phyloP scores from a whole-genome alignment of 1,284 basidiomycete species.

The Coniferiporia sulphurascens region DNA sequence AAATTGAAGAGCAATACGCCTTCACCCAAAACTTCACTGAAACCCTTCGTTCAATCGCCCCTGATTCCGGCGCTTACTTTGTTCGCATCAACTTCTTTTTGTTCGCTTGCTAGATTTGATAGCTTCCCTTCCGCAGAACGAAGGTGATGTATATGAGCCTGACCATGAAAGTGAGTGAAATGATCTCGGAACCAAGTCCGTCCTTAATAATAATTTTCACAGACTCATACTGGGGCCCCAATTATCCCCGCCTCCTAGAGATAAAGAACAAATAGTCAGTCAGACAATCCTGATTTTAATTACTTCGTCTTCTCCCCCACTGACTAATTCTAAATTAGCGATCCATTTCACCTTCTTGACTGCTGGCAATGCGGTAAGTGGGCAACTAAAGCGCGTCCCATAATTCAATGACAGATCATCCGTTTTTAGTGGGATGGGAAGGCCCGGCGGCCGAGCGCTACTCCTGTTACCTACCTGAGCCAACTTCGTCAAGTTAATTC shows the following conservation, averaged over 20 bases:
- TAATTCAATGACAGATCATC: neutral
- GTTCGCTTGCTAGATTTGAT: neutral
- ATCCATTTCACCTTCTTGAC: slow-evolving; percentile 47
- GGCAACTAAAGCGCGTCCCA: neutral
- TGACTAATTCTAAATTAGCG: slow-evolving; percentile 32
- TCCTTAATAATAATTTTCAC: neutral
- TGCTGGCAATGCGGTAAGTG: slow-evolving; percentile 58
- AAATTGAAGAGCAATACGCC: slow-evolving; percentile 34
- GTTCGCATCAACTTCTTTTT: slow-evolving; percentile 29
- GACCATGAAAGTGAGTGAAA: slow-evolving; percentile 38
- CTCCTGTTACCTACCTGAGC: slow-evolving; percentile 1
- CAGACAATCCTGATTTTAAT: neutral
- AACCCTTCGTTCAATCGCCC: slow-evolving; percentile 40
- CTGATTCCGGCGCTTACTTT: slow-evolving; percentile 45
- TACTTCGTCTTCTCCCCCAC: neutral
- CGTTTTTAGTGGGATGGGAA: neutral
- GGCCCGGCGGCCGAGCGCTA: neutral
- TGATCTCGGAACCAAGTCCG: neutral
- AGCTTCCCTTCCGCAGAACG: slow-evolving; percentile 36
- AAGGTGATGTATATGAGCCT: slow-evolving; percentile 53
- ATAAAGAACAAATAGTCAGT: slow-evolving; percentile 55
- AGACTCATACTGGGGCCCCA: slow-evolving; percentile 50
- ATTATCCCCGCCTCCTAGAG: slow-evolving; percentile 41
- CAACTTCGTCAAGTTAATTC: neutral
- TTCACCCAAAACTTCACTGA: slow-evolving; percentile 33